Conservation (phyloP, 2,329 filamentous ascomycete genomes). For the Diplodia seriata region DNA sequence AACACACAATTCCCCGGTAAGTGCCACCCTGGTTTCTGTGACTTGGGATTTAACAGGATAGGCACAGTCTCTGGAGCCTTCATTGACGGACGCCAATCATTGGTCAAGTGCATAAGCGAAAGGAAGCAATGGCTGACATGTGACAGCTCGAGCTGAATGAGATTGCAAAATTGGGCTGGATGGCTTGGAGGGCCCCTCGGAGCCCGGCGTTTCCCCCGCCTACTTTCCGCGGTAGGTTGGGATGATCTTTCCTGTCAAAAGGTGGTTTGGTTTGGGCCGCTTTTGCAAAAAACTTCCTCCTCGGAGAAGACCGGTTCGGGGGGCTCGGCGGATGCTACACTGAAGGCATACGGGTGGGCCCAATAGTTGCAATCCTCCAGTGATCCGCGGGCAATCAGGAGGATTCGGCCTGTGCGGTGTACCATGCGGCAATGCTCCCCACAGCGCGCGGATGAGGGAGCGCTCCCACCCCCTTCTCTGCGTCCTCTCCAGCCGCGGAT, state of each 20-base stretch:
- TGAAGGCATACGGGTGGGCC: background rate
- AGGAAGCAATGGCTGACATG: background rate
- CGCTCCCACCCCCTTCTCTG: background rate
- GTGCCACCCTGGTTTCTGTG: background rate
- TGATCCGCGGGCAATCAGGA: background rate
- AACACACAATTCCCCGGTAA: background rate
- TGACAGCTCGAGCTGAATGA: background rate
- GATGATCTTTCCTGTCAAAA: background rate
- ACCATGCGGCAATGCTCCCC: background rate
- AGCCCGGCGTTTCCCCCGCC: background rate
- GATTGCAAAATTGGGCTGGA: background rate
- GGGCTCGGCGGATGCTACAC: background rate
- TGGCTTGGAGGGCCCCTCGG: background rate
- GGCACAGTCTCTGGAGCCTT: background rate
- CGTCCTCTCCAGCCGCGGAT: no score
- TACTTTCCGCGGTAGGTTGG: background rate
- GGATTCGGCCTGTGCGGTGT: background rate
- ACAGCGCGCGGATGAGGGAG: background rate
- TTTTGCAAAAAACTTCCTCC: no score
- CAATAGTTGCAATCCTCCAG: background rate
- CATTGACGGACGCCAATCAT: background rate
- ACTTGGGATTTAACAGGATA: background rate
- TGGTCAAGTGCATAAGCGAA: background rate
- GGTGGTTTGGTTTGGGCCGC: no score
- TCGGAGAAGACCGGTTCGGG: background rate